A percentile compares a stretch with the other conserved stretches of the same genome.
phyloP scores from a whole-genome alignment of 345 rosid species.

The Hypericum perforatum region DNA sequence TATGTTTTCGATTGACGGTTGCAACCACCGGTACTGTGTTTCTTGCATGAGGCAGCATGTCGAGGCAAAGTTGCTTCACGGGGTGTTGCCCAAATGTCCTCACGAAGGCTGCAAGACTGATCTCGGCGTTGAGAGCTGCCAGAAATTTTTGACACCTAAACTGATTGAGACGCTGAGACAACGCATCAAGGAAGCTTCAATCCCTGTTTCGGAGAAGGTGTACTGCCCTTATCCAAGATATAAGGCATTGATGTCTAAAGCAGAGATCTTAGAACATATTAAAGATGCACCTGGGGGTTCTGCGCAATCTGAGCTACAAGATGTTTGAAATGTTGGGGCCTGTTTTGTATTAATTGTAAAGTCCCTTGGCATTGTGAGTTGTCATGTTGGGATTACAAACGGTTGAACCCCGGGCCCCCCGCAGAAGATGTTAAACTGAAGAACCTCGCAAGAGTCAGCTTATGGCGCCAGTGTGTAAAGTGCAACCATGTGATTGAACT shows the following conservation, averaged over 20 bases:
- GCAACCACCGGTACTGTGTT: slow-evolving; percentile 4
- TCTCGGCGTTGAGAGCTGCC: background rate
- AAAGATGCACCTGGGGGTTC: background rate
- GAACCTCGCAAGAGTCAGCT: slow-evolving; percentile 1
- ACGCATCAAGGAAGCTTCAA: slow-evolving; percentile 8
- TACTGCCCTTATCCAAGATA: slow-evolving; percentile 8
- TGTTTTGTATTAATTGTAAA: slow-evolving; percentile 2
- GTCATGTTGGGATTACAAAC: background rate
- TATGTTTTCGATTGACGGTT: background rate
- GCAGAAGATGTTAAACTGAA: background rate
- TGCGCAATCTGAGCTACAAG: background rate
- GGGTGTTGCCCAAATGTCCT: slow-evolving; percentile 1
- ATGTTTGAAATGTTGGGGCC: slow-evolving; percentile 3
- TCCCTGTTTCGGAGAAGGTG: slow-evolving; percentile 8
- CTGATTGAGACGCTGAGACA: slow-evolving; percentile 1
- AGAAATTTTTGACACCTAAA: slow-evolving; percentile 8
- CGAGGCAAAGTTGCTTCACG: slow-evolving; percentile 1
- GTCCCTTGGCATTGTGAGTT: slow-evolving; percentile 3
- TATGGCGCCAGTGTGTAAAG: slow-evolving; percentile 1
- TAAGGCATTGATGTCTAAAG: slow-evolving; percentile 7
- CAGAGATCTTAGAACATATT: background rate
- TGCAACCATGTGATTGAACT: slow-evolving; percentile 8
- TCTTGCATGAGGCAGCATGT: slow-evolving; percentile 11
- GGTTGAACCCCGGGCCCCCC: background rate
- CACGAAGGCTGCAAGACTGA: background rate